A percentile compares a stretch with the other conserved stretches of the same genome.
These are phyloP conservation scores for Arthroderma sp. DNA, from an alignment of 2,329 filamentous ascomycete genomes.

Conservation along the genomic window DNA sequence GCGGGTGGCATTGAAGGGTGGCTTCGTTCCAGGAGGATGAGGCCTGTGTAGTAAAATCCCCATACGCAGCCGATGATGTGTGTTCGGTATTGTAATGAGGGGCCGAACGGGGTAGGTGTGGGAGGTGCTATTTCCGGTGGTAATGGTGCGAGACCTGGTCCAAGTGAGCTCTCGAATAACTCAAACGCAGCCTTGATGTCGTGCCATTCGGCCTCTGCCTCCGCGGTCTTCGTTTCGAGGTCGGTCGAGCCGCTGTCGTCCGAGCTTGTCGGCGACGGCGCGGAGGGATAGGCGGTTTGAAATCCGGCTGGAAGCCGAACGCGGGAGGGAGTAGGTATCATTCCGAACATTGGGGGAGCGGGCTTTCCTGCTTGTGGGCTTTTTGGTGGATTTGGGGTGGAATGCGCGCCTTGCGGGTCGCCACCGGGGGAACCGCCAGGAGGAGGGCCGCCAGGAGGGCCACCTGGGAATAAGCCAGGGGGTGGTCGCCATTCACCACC, in stretches of 20 bases:
- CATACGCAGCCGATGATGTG: conserved; percentile 80
- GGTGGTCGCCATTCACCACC: conserved; percentile 44
- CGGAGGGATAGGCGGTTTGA: conserved; percentile 2
- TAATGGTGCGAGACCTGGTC: conserved; percentile 63
- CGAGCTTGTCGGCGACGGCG: conserved; percentile 15
- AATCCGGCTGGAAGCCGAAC: conserved; percentile 39
- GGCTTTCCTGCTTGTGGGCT: conserved; percentile 9
- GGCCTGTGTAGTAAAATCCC: conserved; percentile 73
- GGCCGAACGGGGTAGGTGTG: conserved; percentile 62
- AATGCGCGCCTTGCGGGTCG: neutral
- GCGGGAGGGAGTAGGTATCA: conserved; percentile 31
- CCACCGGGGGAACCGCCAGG: conserved; percentile 1
- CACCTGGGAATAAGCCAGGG: conserved; percentile 33
- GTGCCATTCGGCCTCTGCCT: conserved; percentile 68
- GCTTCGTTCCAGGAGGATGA: conserved; percentile 67
- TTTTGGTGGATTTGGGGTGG: conserved; percentile 5
- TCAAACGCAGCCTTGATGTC: conserved; percentile 30
- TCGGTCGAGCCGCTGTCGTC: conserved; percentile 37
- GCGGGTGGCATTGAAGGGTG: conserved; percentile 87
- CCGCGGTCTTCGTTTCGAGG: conserved; percentile 50
- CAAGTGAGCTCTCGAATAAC: conserved; percentile 44
- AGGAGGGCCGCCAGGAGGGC: conserved; percentile 3
- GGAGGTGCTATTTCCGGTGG: conserved; percentile 52
- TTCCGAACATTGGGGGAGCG: conserved; percentile 34
- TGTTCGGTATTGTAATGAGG: conserved; percentile 66